These are phyloP conservation scores for Ophiostoma pallidulum DNA, from an alignment of 2,329 filamentous ascomycete genomes.

Conservation along the genomic window DNA sequence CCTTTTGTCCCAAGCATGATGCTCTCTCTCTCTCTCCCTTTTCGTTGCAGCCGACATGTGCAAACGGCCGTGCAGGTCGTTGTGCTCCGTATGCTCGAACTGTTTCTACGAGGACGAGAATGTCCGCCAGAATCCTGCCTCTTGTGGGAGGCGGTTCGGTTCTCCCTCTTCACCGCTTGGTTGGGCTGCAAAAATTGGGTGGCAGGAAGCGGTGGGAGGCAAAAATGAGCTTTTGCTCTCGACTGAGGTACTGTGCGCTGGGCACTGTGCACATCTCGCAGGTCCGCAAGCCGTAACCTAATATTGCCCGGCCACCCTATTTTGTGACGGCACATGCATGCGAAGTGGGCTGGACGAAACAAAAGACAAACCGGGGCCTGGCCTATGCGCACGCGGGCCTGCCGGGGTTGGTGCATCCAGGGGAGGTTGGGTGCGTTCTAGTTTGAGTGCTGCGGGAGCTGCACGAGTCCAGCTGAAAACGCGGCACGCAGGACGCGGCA, in stretches of 20 bases:
- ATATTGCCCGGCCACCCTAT: constrained; percentile 8
- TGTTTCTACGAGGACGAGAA: too few relatives aligned
- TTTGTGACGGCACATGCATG: constrained; percentile 8
- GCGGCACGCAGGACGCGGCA: constrained; percentile 4
- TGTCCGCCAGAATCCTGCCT: too few relatives aligned
- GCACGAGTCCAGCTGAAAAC: constrained; percentile 13
- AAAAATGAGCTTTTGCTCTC: too few relatives aligned
- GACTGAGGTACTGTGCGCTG: too few relatives aligned
- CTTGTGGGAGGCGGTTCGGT: too few relatives aligned
- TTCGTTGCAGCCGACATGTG: constrained; percentile 1
- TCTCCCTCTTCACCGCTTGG: constrained; percentile 2
- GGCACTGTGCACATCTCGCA: too few relatives aligned
- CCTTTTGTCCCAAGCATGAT: neutral
- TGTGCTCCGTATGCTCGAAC: too few relatives aligned
- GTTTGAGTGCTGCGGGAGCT: neutral
- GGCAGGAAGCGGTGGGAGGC: constrained; percentile 1
- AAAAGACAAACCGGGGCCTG: constrained; percentile 3
- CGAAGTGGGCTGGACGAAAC: constrained; percentile 1
- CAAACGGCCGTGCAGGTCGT: too few relatives aligned
- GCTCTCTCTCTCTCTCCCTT: neutral
- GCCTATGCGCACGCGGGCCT: neutral
- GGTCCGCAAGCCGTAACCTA: too few relatives aligned
- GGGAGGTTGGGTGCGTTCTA: neutral
- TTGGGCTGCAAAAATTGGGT: constrained; percentile 11
- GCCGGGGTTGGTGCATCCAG: too few relatives aligned